phyloP scores from a whole-genome alignment of 2,329 filamentous ascomycete genomes.

The Talaromyces marneffei region DNA sequence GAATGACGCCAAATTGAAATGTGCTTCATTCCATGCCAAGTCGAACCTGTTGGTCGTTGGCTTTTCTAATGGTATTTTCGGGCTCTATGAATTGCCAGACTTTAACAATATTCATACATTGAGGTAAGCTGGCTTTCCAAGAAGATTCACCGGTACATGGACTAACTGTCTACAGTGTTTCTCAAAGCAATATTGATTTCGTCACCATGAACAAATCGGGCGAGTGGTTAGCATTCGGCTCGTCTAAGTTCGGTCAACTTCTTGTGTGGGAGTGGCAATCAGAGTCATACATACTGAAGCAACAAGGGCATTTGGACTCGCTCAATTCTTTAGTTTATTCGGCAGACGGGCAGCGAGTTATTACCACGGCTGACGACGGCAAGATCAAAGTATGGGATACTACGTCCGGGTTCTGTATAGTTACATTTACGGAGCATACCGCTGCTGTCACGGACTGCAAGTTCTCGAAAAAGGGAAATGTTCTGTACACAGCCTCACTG shows the following conservation, averaged over 20 bases:
- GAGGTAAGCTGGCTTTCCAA: slow-evolving; percentile 33
- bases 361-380: slow-evolving; percentile 91
- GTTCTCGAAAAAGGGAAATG: slow-evolving; percentile 90
- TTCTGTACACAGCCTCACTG: slow-evolving; percentile 89
- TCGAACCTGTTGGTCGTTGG: slow-evolving; percentile 93
- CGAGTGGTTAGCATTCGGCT: slow-evolving; percentile 95
- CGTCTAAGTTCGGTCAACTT: slow-evolving; percentile 90
- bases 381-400: slow-evolving; percentile 99
- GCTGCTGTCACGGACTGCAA: slow-evolving; percentile 88
- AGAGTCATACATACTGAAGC: slow-evolving; percentile 96
- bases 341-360: slow-evolving; percentile 84
- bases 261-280: slow-evolving; percentile 99
- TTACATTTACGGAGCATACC: slow-evolving; percentile 95
- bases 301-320: slow-evolving; percentile 93
- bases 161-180: slow-evolving; percentile 61
- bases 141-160: neutral
- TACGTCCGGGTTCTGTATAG: slow-evolving; percentile 92
- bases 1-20: slow-evolving; percentile 76
- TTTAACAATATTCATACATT: slow-evolving; percentile 91
- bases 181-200: slow-evolving; percentile 92
- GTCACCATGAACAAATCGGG: slow-evolving; percentile 91
- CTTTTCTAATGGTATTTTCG: slow-evolving; percentile 91
- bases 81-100: slow-evolving; percentile 89
- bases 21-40: slow-evolving; percentile 79
- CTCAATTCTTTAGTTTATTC: slow-evolving; percentile 93